Conservation (phyloP, 2,329 filamentous ascomycete genomes). For the Verticillium klebahnii region DNA sequence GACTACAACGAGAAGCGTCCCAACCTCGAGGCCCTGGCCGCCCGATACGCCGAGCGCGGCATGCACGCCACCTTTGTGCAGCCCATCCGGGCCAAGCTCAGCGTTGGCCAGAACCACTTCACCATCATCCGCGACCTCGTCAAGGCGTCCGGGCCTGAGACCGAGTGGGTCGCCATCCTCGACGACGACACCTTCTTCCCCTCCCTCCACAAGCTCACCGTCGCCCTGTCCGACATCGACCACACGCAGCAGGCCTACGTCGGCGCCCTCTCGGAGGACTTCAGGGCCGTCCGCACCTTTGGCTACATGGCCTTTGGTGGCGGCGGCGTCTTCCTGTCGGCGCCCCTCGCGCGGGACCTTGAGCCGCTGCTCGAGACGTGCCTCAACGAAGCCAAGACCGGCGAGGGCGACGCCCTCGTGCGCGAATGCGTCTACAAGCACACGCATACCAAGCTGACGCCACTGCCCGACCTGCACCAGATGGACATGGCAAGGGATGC, state of each 20-base stretch:
- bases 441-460: conserved; percentile 48
- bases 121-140: conserved; percentile 47
- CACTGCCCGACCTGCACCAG: conserved; percentile 52
- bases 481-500: conserved; percentile 51
- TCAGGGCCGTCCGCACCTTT: conserved; percentile 43
- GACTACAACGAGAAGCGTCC: conserved; percentile 27
- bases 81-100: conserved; percentile 26
- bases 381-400: conserved; percentile 32
- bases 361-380: conserved; percentile 44
- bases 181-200: conserved; percentile 63
- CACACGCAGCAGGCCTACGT: conserved; percentile 46
- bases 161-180: conserved; percentile 52
- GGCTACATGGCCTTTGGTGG: conserved; percentile 59
- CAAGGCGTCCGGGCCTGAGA: conserved; percentile 33
- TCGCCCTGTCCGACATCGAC: conserved; percentile 43
- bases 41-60: conserved; percentile 20
- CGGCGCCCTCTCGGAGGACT: conserved; percentile 54
- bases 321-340: conserved; percentile 54
- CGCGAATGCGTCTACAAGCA: conserved; percentile 52
- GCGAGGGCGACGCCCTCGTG: conserved; percentile 51
- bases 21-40: conserved; percentile 25
- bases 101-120: conserved; percentile 53
- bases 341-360: conserved; percentile 44
- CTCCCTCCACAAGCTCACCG: conserved; percentile 43
- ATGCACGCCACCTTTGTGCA: conserved; percentile 28